Conservation (phyloP, 2,329 filamentous ascomycete species). For the Aspergillus amoenus region DNA sequence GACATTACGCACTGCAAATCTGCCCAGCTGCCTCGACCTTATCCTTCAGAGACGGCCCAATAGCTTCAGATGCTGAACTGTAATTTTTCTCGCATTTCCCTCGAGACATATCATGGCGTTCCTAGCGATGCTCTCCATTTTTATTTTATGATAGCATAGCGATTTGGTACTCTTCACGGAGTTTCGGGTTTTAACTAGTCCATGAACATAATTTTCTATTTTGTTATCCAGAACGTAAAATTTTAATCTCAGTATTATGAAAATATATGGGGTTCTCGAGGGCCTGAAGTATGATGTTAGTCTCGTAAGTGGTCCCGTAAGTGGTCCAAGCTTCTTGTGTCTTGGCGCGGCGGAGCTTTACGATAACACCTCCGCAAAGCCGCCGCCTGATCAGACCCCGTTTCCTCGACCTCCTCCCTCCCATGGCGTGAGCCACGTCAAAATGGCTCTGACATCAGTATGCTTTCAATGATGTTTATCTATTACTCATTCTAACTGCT, state of each 20-base stretch:
- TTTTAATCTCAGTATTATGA: not conserved
- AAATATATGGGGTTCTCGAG: not conserved
- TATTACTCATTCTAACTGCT: slow-evolving; percentile 6
- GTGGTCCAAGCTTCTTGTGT: slow-evolving; percentile 3
- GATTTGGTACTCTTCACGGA: not conserved
- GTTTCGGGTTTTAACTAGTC: not conserved
- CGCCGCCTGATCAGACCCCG: slow-evolving; percentile 5
- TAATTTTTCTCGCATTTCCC: not conserved
- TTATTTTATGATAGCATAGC: slow-evolving; percentile 3
- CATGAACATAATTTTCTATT: not conserved
- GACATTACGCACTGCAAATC: slow-evolving; percentile 26
- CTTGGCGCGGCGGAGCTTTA: slow-evolving; percentile 20
- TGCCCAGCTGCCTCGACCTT: slow-evolving; percentile 11
- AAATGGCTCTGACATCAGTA: slow-evolving; percentile 48
- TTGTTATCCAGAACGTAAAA: not conserved
- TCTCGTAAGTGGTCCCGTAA: not conserved
- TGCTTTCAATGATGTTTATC: not conserved
- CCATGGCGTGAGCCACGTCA: slow-evolving; percentile 34
- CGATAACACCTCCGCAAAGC: slow-evolving; percentile 16
- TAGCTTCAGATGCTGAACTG: not conserved
- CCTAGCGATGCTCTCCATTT: not conserved
- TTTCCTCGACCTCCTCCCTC: slow-evolving; percentile 18
- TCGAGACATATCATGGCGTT: not conserved
- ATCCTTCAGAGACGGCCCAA: slow-evolving; percentile 8
- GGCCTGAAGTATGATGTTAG: slow-evolving; percentile 6